Percentiles rank a stretch among this genome's conserved stretches.
phyloP scores from a whole-genome alignment of 2,329 filamentous ascomycete species.

The Neonectria magnoliae region DNA sequence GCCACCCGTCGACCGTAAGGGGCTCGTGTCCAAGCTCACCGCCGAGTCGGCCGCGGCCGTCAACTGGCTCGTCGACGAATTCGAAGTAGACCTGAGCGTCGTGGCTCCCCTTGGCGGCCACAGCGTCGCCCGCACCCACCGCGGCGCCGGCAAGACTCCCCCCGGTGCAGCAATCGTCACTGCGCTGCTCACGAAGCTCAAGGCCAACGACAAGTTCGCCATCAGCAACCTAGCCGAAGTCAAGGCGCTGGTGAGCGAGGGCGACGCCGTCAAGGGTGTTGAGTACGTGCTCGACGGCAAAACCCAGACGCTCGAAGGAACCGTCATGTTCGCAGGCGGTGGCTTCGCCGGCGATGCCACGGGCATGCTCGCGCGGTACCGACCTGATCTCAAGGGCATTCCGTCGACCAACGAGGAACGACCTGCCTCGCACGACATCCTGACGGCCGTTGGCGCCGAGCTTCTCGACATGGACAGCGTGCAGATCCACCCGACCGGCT shows the following conservation, averaged over 20 bases:
- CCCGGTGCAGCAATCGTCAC: constrained; percentile 69
- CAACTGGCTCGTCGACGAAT: constrained; percentile 65
- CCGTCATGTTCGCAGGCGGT: constrained; percentile 69
- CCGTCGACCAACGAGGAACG: constrained; percentile 72
- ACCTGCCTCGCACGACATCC: constrained; percentile 61
- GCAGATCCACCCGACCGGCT: constrained; percentile 73
- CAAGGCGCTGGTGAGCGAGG: constrained; percentile 56
- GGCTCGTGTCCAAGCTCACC: constrained; percentile 60
- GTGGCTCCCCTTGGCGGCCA: constrained; percentile 71
- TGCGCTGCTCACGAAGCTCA: constrained; percentile 62
- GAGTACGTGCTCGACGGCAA: constrained; percentile 54
- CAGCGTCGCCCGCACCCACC: constrained; percentile 56
- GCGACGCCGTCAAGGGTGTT: constrained; percentile 59
- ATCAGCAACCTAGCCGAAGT: constrained; percentile 64
- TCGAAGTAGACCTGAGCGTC: constrained; percentile 66
- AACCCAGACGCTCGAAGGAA: constrained; percentile 51
- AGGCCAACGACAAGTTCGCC: constrained; percentile 59
- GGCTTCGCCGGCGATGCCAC: constrained; percentile 71
- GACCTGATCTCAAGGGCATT: constrained; percentile 67
- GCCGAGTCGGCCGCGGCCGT: constrained; percentile 59
- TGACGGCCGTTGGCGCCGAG: constrained; percentile 52
- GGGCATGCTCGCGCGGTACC: constrained; percentile 64
- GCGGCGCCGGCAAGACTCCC: constrained; percentile 64
- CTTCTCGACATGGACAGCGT: constrained; percentile 65
- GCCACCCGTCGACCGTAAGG: constrained; percentile 48